Percentiles rank a stretch among this genome's conserved stretches.
Conservation (phyloP, 257 asterid species). For the Linderniella brevidens region DNA sequence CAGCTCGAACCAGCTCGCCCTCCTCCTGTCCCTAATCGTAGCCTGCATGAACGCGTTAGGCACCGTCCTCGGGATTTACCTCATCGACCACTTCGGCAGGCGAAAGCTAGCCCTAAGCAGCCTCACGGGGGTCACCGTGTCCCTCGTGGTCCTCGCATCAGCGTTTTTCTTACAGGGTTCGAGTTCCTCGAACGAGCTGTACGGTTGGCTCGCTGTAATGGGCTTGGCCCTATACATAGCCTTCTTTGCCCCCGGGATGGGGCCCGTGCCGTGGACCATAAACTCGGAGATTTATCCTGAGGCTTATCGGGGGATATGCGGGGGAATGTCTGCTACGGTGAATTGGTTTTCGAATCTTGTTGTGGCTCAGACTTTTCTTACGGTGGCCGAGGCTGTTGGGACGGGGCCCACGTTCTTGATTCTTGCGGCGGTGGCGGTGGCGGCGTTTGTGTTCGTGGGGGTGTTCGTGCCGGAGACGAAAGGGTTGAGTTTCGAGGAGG, state of each 20-base stretch:
- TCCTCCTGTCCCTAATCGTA: slow-evolving; percentile 55
- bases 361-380: slow-evolving; percentile 71
- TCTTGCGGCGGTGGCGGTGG: slow-evolving; percentile 49
- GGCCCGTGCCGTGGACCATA: slow-evolving; percentile 91
- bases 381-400: slow-evolving; percentile 51
- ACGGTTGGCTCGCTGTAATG: slow-evolving; percentile 68
- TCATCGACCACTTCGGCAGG: slow-evolving; percentile 70
- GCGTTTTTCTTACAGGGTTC: slow-evolving; percentile 36
- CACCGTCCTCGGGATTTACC: slow-evolving; percentile 69
- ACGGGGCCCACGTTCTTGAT: slow-evolving; percentile 56
- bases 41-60: slow-evolving; percentile 73
- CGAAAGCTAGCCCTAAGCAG: slow-evolving; percentile 63
- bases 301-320: slow-evolving; percentile 70
- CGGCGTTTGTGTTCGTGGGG: slow-evolving; percentile 47
- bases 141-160: slow-evolving; percentile 42
- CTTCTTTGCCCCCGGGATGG: slow-evolving; percentile 86
- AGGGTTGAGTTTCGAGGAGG: slow-evolving; percentile 78
- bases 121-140: slow-evolving; percentile 57
- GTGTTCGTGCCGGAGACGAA: slow-evolving; percentile 75
- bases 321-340: slow-evolving; percentile 94
- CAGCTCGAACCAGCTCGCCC: slow-evolving; percentile 62
- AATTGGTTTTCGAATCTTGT: slow-evolving; percentile 82
- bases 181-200: slow-evolving; percentile 10
- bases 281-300: slow-evolving; percentile 85
- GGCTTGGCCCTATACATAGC: slow-evolving; percentile 73